These are phyloP conservation scores for Fennellomyces sp. DNA, from an alignment of 371 early-diverging fungal species.

Conservation along the genomic window DNA sequence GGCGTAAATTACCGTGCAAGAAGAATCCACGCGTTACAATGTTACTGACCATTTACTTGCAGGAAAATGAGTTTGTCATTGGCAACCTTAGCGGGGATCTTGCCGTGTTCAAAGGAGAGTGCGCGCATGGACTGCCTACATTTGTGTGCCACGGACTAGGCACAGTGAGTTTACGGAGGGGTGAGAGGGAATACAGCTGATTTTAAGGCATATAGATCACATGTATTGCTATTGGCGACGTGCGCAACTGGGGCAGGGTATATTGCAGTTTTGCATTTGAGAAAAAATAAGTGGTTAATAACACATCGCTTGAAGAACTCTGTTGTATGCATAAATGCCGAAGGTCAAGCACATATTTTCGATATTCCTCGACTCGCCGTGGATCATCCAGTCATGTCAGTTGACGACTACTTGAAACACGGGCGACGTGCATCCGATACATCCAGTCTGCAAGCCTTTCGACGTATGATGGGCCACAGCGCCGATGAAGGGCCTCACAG, in stretches of 20 bases:
- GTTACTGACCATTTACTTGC: too few relatives aligned
- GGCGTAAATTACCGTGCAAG: conserved; percentile 53
- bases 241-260: too few relatives aligned
- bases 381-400: conserved; percentile 20
- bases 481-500: conserved; percentile 8
- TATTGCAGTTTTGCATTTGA: too few relatives aligned
- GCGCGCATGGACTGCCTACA: conserved; percentile 54
- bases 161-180: conserved; percentile 62
- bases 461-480: conserved; percentile 27
- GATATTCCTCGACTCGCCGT: conserved; percentile 40
- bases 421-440: conserved; percentile 47
- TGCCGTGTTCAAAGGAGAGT: conserved; percentile 79
- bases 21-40: too few relatives aligned
- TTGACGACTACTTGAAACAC: conserved; percentile 42
- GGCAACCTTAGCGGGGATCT: conserved; percentile 80
- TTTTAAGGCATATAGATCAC: conserved; percentile 51
- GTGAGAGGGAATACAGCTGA: too few relatives aligned
- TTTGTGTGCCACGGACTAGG: conserved; percentile 63
- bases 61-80: conserved; percentile 84
- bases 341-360: conserved; percentile 71
- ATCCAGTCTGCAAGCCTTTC: conserved; percentile 39
- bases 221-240: conserved; percentile 70
- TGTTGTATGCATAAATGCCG: conserved; percentile 67
- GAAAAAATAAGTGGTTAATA: background rate
- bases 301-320: conserved; percentile 32